Conservation (phyloP, 2,329 filamentous ascomycete species). For the Chaetomium olivaceum region DNA sequence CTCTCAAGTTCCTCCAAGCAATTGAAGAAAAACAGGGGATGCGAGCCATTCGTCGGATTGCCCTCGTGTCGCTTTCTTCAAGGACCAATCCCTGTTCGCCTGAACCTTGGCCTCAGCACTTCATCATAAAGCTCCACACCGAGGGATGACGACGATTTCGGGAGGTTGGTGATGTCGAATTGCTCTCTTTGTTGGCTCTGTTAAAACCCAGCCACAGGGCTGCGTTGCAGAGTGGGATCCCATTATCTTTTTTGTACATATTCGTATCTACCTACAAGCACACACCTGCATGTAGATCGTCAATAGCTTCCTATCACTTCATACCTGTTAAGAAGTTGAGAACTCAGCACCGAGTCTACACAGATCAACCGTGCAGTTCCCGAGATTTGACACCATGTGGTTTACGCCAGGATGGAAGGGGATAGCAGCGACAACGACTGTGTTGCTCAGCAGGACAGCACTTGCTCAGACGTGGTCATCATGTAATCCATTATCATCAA, state of each 20-base stretch:
- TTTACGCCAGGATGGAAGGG: constrained; percentile 28
- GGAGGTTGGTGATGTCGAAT: constrained; percentile 20
- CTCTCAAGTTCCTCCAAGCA: neutral
- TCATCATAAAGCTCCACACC: constrained; percentile 12
- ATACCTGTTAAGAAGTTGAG: neutral
- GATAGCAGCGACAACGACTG: constrained; percentile 28
- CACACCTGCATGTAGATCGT: neutral
- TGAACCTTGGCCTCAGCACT: constrained; percentile 2
- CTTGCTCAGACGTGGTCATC: constrained; percentile 39
- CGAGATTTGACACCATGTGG: constrained; percentile 27
- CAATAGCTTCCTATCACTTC: neutral
- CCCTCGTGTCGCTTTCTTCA: neutral
- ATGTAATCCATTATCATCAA: constrained; percentile 37
- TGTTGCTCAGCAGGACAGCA: constrained; percentile 24
- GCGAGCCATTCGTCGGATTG: neutral
- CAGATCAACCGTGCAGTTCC: neutral
- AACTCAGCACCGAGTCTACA: neutral
- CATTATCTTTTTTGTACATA: constrained; percentile 12
- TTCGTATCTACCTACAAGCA: neutral
- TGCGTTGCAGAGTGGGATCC: neutral
- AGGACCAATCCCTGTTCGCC: constrained; percentile 10
- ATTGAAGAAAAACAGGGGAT: neutral
- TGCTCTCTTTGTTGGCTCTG: neutral
- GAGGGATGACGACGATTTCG: constrained; percentile 16
- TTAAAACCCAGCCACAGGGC: neutral